Conservation (phyloP, 306 rosid species). For the Pueraria montana region DNA sequence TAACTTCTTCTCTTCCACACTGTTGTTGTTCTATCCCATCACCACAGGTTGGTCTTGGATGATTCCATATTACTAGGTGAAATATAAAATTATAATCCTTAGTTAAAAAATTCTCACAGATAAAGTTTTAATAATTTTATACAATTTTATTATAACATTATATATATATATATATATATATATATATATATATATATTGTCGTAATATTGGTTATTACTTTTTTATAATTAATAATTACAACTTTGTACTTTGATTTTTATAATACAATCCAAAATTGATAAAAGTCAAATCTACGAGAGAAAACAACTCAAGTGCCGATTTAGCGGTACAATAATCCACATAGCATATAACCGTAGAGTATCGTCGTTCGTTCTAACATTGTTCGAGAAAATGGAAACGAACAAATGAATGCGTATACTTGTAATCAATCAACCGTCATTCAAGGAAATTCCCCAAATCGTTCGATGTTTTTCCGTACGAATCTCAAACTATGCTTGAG, state of each 20-base stretch:
- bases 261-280: no score
- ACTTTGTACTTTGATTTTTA: no score
- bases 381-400: background rate
- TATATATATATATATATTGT: background rate
- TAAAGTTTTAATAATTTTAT: no score
- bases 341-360: background rate
- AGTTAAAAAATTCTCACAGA: no score
- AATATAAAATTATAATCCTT: background rate
- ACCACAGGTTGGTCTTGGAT: background rate
- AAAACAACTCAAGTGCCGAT: no score
- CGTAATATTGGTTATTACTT: no score
- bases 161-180: no score
- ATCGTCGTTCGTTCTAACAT: background rate
- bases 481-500: background rate
- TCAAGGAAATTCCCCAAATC: background rate
- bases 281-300: no score
- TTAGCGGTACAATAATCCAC: background rate
- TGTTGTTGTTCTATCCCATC: conserved; percentile 18
- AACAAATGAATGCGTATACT: background rate
- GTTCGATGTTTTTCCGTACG: background rate
- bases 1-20: background rate
- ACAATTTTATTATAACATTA: no score
- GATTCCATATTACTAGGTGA: background rate
- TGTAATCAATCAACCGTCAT: background rate
- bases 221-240: no score